These are phyloP conservation scores for Candida labiduridarum DNA, from an alignment of 1,139 yeast species.

Conservation along the genomic window DNA sequence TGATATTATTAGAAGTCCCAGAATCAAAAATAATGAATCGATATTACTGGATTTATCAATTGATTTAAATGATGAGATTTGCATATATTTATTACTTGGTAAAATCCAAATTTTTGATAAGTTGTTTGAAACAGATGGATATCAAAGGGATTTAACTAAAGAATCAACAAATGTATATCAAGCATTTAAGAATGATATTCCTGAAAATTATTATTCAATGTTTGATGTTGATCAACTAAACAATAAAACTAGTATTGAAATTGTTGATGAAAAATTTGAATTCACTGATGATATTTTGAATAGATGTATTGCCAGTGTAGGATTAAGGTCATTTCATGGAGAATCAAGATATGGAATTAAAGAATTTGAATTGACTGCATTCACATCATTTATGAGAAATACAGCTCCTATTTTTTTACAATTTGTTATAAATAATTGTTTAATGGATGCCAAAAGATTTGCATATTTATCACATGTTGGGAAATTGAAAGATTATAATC, in stretches of 20 bases:
- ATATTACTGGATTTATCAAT: constrained; percentile 32
- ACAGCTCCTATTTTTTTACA: constrained; percentile 42
- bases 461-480: constrained; percentile 10
- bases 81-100: constrained; percentile 32
- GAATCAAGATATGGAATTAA: constrained; percentile 8
- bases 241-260: constrained; percentile 19
- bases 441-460: constrained; percentile 16
- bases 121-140: constrained; percentile 15
- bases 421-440: constrained; percentile 19
- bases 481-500: constrained; percentile 9
- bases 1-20: constrained; percentile 41
- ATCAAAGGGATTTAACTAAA: constrained; percentile 26
- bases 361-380: constrained; percentile 49
- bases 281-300: constrained; percentile 20
- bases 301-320: constrained; percentile 47
- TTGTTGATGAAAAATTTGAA: constrained; percentile 22
- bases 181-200: constrained; percentile 32
- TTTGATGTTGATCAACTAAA: constrained; percentile 18
- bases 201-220: constrained; percentile 17
- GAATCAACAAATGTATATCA: constrained; percentile 11
- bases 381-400: constrained; percentile 51
- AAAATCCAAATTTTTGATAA: constrained; percentile 21
- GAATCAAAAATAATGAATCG: constrained; percentile 36
- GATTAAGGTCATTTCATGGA: constrained; percentile 32
- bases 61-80: constrained; percentile 21